Conservation (phyloP, 495 filamentous ascomycete genomes). For the Aspergillus sparsus region DNA sequence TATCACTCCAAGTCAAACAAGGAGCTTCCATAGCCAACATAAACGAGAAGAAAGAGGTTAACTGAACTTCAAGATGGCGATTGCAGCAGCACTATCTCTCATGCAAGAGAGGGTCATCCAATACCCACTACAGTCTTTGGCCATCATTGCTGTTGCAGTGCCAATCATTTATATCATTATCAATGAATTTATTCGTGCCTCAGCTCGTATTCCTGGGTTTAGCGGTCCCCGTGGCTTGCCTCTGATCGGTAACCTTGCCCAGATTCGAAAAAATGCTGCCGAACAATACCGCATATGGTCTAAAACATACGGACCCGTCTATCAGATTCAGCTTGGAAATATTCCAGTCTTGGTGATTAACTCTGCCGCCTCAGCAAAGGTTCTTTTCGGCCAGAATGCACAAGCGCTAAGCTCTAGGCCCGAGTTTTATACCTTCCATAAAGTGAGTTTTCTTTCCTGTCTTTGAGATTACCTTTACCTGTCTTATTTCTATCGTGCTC, state of each 20-base stretch:
- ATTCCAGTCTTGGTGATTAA: conserved; percentile 63
- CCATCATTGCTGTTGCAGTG: conserved; percentile 28
- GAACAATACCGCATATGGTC: conserved; percentile 62
- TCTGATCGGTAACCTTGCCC: conserved; percentile 62
- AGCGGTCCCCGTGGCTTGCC: conserved; percentile 58
- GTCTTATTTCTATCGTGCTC: not conserved
- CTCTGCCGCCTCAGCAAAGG: conserved; percentile 55
- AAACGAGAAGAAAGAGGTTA: not conserved
- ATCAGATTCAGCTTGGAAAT: conserved; percentile 66
- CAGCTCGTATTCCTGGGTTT: conserved; percentile 52
- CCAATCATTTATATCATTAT: conserved; percentile 49
- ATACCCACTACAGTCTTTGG: conserved; percentile 34
- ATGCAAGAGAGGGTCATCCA: conserved; percentile 28
- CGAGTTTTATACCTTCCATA: conserved; percentile 66
- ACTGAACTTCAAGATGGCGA: conserved; percentile 32
- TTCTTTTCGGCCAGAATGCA: conserved; percentile 60
- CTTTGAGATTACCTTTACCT: not conserved
- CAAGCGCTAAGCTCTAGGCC: conserved; percentile 61
- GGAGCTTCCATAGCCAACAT: not conserved
- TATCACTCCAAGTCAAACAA: not conserved
- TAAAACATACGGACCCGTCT: conserved; percentile 58
- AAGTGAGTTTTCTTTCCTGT: conserved; percentile 38
- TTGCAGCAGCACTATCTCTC: conserved; percentile 28
- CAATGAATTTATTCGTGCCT: conserved; percentile 55
- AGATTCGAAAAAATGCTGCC: conserved; percentile 60